These are phyloP conservation scores for Chalciporus piperatus DNA, from an alignment of 768 basidiomycete genomes.

Conservation along the genomic window DNA sequence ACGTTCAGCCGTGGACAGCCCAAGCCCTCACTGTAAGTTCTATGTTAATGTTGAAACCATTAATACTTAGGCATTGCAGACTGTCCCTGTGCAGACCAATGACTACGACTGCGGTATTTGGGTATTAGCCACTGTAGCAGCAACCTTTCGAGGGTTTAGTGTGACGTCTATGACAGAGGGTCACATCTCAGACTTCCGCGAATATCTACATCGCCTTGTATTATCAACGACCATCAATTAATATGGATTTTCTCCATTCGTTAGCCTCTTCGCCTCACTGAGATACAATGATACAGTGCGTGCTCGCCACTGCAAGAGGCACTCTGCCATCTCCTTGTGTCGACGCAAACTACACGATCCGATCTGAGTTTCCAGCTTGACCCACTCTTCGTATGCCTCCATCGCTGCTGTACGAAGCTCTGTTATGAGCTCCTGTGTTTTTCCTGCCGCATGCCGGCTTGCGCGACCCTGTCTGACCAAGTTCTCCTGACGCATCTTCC, in stretches of 20 bases:
- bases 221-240: not conserved
- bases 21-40: not conserved
- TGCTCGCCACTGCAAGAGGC: slow-evolving; percentile 1
- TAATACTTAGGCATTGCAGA: not conserved
- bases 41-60: not conserved
- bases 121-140: slow-evolving; percentile 22
- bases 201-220: not conserved
- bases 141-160: slow-evolving; percentile 16
- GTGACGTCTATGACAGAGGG: slow-evolving; percentile 8
- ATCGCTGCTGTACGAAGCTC: not conserved
- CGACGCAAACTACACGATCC: not conserved
- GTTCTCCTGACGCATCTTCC: not conserved
- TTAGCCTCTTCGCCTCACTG: not conserved
- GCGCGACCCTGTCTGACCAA: not conserved
- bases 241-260: not conserved
- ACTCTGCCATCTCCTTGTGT: not conserved
- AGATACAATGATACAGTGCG: not conserved
- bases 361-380: not conserved
- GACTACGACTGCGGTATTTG: slow-evolving; percentile 26
- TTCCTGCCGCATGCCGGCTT: not conserved
- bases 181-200: not conserved
- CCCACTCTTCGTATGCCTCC: not conserved
- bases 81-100: slow-evolving; percentile 13
- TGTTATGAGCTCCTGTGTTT: not conserved
- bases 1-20: not conserved